A percentile compares a stretch with the other conserved stretches of the same genome.
These are phyloP conservation scores for Aspergillus sp. DNA, from an alignment of 2,329 filamentous ascomycete genomes.

Conservation along the genomic window DNA sequence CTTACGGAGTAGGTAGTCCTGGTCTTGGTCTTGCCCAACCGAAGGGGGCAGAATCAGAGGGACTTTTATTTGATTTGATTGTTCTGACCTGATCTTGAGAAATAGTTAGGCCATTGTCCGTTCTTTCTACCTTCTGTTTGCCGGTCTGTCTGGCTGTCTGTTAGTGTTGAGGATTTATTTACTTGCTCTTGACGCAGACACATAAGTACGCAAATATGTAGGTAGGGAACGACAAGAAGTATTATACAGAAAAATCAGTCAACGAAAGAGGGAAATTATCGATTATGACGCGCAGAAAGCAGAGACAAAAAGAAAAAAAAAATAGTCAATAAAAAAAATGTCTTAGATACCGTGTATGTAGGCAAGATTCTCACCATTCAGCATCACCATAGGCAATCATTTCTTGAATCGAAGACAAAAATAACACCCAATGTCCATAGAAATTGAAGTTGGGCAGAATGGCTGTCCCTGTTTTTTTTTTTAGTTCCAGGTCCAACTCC, in stretches of 20 bases:
- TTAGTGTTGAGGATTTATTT: too few species aligned
- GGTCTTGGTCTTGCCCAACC: background rate
- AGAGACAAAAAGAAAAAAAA: too few species aligned
- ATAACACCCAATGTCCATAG: too few species aligned
- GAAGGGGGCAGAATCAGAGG: background rate
- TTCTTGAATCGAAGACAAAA: background rate
- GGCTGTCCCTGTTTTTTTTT: too few species aligned
- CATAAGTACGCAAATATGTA: background rate
- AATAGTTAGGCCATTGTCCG: background rate
- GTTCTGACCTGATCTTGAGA: too few species aligned
- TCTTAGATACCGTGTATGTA: background rate
- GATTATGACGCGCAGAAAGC: too few species aligned
- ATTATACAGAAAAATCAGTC: too few species aligned
- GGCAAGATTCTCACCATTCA: background rate
- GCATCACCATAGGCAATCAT: background rate
- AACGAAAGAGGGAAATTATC: background rate
- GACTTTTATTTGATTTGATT: background rate
- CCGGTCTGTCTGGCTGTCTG: too few species aligned
- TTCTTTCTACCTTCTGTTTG: background rate
- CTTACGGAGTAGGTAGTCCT: background rate
- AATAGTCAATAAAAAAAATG: background rate
- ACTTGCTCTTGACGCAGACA: too few species aligned
- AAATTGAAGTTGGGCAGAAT: too few species aligned
- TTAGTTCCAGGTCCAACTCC: too few species aligned
- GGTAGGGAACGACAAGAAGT: background rate